Conservation (phyloP, 2,329 filamentous ascomycete genomes). For the Aspergillaceae sp. region DNA sequence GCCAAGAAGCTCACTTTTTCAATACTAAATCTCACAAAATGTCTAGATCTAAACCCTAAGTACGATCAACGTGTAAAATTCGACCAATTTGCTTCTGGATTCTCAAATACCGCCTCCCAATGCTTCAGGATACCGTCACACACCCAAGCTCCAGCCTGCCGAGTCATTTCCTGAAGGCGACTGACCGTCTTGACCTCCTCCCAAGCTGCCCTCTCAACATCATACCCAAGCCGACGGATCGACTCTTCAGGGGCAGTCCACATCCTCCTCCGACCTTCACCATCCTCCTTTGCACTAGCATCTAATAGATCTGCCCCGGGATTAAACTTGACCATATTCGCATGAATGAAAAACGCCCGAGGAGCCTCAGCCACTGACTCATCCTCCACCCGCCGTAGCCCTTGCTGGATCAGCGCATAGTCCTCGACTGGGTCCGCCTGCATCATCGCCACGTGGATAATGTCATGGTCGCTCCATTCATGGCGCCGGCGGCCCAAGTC, state of each 20-base stretch:
- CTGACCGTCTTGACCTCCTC: conserved; percentile 16
- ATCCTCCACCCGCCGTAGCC: conserved; percentile 14
- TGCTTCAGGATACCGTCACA: conserved; percentile 10
- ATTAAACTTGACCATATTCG: conserved; percentile 24
- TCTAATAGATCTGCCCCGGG: conserved; percentile 19
- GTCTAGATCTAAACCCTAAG: too few relatives aligned
- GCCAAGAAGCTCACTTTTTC: too few relatives aligned
- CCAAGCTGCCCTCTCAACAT: conserved; percentile 25
- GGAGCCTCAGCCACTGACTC: conserved; percentile 11
- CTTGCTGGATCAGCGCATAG: conserved; percentile 13
- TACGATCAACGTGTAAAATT: conserved; percentile 5
- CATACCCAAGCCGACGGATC: conserved; percentile 21
- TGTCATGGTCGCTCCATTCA: conserved; percentile 6
- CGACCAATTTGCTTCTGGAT: conserved; percentile 4
- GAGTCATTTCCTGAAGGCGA: conserved; percentile 20
- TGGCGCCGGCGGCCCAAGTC: conserved; percentile 10
- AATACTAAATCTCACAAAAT: too few relatives aligned
- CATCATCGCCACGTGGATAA: conserved; percentile 12
- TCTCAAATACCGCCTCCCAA: conserved; percentile 16
- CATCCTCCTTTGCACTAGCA: conserved; percentile 11
- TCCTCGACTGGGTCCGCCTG: conserved; percentile 25
- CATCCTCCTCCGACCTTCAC: conserved; percentile 11
- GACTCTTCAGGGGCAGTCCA: conserved; percentile 19
- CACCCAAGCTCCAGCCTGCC: conserved; percentile 11
- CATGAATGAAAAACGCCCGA: conserved; percentile 23